Evolutionary conservation across 805 yeast species (phyloP).

Genomic region (Ogataea corticis): DNA sequence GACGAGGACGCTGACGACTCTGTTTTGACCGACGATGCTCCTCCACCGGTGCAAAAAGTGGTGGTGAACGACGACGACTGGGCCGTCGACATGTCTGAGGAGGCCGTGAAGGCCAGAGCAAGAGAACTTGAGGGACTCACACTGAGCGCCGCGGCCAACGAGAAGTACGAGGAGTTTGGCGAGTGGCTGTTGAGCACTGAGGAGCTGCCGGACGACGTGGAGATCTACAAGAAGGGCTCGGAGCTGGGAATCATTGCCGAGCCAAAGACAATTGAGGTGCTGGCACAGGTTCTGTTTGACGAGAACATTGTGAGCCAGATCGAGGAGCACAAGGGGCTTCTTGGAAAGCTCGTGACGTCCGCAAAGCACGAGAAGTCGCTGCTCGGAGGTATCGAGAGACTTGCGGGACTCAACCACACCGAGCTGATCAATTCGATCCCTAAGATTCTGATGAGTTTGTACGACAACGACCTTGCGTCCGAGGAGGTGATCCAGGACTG

Average conservation of each 20-base stretch:
- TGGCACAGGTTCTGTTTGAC: slow-evolving; percentile 87
- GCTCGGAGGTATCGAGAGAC: slow-evolving; percentile 94
- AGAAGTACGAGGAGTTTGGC: slow-evolving; percentile 74
- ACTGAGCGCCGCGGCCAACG: slow-evolving; percentile 41
- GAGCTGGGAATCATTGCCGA: slow-evolving; percentile 73
- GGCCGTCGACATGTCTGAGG: slow-evolving; percentile 97
- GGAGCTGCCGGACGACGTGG: slow-evolving; percentile 76
- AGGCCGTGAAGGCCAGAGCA: slow-evolving; percentile 92
- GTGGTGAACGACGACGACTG: slow-evolving; percentile 88
- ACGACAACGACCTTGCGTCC: slow-evolving; percentile 78
- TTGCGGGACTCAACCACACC: slow-evolving; percentile 79
- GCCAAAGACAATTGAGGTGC: slow-evolving; percentile 81
- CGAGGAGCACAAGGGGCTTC: slow-evolving; percentile 75
- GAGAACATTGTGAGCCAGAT: slow-evolving; percentile 74
- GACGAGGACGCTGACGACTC: slow-evolving; percentile 35
- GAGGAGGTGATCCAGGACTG: slow-evolving; percentile 81
- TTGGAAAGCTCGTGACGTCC: slow-evolving; percentile 70
- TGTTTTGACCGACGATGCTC: slow-evolving; percentile 44
- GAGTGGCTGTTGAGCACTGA: slow-evolving; percentile 75
- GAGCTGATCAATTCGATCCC: slow-evolving; percentile 70
- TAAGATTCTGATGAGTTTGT: slow-evolving; percentile 75
- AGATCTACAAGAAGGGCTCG: slow-evolving; percentile 84
- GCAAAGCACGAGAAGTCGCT: slow-evolving; percentile 81
- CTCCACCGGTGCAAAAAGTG: slow-evolving; percentile 58
- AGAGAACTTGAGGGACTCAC: slow-evolving; percentile 73